Evolutionary conservation across 768 basidiomycete genomes (phyloP).

Genomic region (Suillus ampliporus): DNA sequence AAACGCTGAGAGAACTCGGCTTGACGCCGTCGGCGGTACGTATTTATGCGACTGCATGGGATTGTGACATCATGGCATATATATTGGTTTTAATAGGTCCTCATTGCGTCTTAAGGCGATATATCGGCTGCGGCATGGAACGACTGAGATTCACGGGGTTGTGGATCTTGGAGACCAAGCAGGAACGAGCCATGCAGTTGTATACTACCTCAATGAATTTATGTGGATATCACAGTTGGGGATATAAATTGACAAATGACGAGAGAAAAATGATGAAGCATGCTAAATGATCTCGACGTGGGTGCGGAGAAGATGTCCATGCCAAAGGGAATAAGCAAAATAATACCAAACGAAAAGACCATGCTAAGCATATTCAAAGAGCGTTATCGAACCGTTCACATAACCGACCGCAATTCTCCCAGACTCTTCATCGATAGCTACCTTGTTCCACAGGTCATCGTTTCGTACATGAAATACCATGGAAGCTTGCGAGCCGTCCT

Average conservation of each 20-base stretch:
- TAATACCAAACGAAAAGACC: not conserved
- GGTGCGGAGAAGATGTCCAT: not conserved
- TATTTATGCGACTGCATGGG: conserved; percentile 16
- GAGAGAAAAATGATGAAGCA: not conserved
- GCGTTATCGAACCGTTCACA: conserved; percentile 50
- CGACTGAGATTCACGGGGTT: too few relatives aligned
- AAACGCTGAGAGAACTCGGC: conserved; percentile 81
- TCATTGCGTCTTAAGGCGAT: conserved; percentile 49
- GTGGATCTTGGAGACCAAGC: too few relatives aligned
- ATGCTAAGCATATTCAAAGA: conserved; percentile 54
- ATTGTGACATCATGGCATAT: conserved; percentile 5
- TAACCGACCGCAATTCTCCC: conserved; percentile 44
- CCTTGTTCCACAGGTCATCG: conserved; percentile 53
- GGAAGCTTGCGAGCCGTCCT: conserved; percentile 11
- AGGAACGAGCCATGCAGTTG: not conserved
- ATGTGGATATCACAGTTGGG: not conserved
- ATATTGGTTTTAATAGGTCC: conserved; percentile 45
- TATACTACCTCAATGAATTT: conserved; percentile 3
- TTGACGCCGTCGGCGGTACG: conserved; percentile 90
- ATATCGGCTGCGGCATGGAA: not conserved
- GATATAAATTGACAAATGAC: not conserved
- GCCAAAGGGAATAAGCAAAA: not conserved
- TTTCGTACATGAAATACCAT: conserved; percentile 53
- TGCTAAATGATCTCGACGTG: not conserved
- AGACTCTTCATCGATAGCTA: conserved; percentile 46